phyloP scores from a whole-genome alignment of 2,329 filamentous ascomycete species.

The Exophiala sideris region DNA sequence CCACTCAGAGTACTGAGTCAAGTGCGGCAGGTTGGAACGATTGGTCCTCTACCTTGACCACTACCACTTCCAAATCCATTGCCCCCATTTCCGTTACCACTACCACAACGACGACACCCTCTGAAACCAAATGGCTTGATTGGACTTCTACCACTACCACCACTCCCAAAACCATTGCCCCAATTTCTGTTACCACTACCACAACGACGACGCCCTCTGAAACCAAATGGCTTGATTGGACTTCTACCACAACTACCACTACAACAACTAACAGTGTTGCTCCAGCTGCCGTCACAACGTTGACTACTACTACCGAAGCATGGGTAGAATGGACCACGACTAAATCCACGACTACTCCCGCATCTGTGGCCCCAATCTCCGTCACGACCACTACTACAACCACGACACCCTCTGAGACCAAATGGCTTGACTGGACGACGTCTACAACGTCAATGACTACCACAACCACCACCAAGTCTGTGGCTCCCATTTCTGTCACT shows the following conservation, averaged over 20 bases:
- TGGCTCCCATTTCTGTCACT: neutral
- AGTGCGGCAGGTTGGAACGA: slow-evolving; percentile 7
- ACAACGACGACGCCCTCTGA: slow-evolving; percentile 1
- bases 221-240: slow-evolving; percentile 15
- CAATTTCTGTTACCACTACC: neutral
- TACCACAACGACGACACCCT: neutral
- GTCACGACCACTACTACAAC: slow-evolving; percentile 11
- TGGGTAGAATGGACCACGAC: slow-evolving; percentile 1
- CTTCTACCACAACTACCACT: neutral
- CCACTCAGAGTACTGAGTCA: too few relatives aligned
- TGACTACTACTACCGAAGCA: neutral
- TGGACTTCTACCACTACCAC: slow-evolving; percentile 2
- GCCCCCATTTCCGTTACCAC: neutral
- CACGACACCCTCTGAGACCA: neutral
- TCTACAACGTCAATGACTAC: neutral
- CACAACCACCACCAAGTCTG: neutral
- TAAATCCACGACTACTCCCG: neutral
- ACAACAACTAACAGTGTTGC: slow-evolving; percentile 12
- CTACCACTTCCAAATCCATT: slow-evolving; percentile 7
- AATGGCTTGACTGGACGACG: slow-evolving; percentile 14
- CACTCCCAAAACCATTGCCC: slow-evolving; percentile 1
- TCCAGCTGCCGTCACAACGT: slow-evolving; percentile 9
- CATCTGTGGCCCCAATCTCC: slow-evolving; percentile 5
- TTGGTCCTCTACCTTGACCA: neutral
- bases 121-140: neutral